Evolutionary conservation across 441 rosid species (phyloP), one percentile per base, ranked within the genome.

Genomic region (Sinapis alba): DNA sequence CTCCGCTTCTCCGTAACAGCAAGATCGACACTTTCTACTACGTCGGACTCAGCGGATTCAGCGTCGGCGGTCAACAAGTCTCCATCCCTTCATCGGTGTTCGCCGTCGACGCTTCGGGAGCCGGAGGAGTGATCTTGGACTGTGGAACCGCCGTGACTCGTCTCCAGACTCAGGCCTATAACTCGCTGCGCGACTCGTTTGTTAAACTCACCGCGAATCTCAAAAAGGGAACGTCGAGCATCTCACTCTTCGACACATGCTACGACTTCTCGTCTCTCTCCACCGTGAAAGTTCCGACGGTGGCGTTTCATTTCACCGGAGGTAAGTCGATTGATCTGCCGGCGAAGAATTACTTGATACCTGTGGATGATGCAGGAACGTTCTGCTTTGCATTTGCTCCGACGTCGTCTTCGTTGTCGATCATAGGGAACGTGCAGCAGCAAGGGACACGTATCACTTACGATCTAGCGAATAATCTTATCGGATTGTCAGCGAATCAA

Each of bases 61-160:
- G 79, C 63, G 93, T 89, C 75, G 91, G 93, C 18, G 93, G 91
- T 15, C 53, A 63, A 7, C 38, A 4, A 45, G 85, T 88, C 5
- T 28, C 78, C 24, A 73, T 86, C 24, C 74, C 89, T 0, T 79
- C 84, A 20, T 78, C 88, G 20, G 45, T 88, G 9, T 85, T 88
- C 61, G 81, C 78, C 34, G 78, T 88, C 62, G 86, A 80, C 56
- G 84, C 65, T 1, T 69, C 87, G 0, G 93, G 93, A 2, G 36
- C 53, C 27, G 89, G 93, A 0, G 93, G 93, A 9, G 80, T 88
- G 53, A 88, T 88, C 21, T 80, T 88, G 12, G 93, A 88, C 26
- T 88, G 89, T 27, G 93, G 93, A 23, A 88, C 93, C 28, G 86
- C 93, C 76, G 77, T 88, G 71, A 85, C 89, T 66, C 88, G 93